A percentile compares a stretch with the other conserved stretches of the same genome.
phyloP scores from a whole-genome alignment of 2,329 filamentous ascomycete genomes.

The Pseudocercospora musae region DNA sequence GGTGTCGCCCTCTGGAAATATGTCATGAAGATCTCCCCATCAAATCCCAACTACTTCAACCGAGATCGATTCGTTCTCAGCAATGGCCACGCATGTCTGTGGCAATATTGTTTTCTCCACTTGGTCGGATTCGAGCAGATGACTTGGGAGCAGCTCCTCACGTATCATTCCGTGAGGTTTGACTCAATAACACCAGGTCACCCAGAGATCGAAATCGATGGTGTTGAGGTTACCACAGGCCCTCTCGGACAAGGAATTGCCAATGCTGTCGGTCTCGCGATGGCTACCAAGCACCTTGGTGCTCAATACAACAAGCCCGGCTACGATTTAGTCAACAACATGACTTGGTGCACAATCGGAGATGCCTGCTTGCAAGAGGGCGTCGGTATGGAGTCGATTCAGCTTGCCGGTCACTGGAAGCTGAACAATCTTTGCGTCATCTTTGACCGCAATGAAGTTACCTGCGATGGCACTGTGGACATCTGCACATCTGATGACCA shows the following conservation, averaged over 20 bases:
- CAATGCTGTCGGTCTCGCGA: conserved; percentile 59
- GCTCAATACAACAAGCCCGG: conserved; percentile 53
- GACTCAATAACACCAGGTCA: conserved; percentile 53
- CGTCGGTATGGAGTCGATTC: conserved; percentile 56
- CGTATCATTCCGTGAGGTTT: conserved; percentile 49
- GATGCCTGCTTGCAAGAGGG: conserved; percentile 60
- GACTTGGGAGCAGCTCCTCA: conserved; percentile 56
- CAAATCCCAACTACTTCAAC: conserved; percentile 57
- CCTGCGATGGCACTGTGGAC: conserved; percentile 57
- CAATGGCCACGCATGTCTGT: conserved; percentile 58
- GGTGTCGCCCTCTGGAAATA: conserved; percentile 62
- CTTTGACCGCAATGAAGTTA: conserved; percentile 61
- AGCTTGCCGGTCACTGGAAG: conserved; percentile 54
- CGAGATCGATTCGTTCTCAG: conserved; percentile 62
- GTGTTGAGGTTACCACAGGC: conserved; percentile 59
- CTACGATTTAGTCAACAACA: conserved; percentile 50
- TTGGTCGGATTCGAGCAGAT: conserved; percentile 53
- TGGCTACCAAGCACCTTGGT: conserved; percentile 56
- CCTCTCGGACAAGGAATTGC: conserved; percentile 58
- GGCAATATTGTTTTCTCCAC: conserved; percentile 53
- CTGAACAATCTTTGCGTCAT: conserved; percentile 57
- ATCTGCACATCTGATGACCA: conserved; percentile 53
- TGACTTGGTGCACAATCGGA: conserved; percentile 56
- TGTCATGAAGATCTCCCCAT: conserved; percentile 58
- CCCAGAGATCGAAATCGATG: conserved; percentile 54